These are phyloP conservation scores for Nitzschia sp. DNA, from an alignment of 108 stramenopile genomes.

Conservation along the genomic window DNA sequence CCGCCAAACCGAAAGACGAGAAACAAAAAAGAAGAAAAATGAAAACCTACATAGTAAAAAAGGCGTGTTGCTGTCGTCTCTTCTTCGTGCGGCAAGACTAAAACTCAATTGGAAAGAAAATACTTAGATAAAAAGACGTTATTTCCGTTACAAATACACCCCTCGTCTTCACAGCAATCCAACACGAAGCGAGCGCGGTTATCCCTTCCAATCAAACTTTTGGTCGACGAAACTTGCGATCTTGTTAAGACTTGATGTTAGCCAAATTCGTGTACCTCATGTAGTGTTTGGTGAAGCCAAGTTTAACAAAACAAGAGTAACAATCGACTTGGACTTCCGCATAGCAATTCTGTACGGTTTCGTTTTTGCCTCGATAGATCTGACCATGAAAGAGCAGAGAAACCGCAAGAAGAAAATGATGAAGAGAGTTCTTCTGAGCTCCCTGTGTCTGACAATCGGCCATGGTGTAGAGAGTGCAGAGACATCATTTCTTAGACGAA, in stretches of 20 bases:
- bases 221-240: slow-evolving; percentile 5
- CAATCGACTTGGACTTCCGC: neutral
- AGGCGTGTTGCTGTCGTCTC: too few species aligned
- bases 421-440: neutral
- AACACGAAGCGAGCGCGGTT: too few species aligned
- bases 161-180: too few species aligned
- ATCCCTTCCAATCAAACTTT: too few species aligned
- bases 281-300: neutral
- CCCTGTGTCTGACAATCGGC: neutral
- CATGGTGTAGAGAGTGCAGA: neutral
- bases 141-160: neutral
- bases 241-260: neutral
- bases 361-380: neutral
- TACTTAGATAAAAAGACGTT: neutral
- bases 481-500: neutral
- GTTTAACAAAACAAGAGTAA: neutral
- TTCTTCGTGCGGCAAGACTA: too few species aligned
- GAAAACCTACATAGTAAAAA: too few species aligned
- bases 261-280: neutral
- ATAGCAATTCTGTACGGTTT: neutral
- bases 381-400: neutral
- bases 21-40: too few species aligned
- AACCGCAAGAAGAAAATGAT: neutral
- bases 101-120: too few species aligned
- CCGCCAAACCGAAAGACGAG: too few species aligned